These are phyloP conservation scores for Eimeria brunetti DNA, from an alignment of 169 alveolate species.

Conservation along the genomic window DNA sequence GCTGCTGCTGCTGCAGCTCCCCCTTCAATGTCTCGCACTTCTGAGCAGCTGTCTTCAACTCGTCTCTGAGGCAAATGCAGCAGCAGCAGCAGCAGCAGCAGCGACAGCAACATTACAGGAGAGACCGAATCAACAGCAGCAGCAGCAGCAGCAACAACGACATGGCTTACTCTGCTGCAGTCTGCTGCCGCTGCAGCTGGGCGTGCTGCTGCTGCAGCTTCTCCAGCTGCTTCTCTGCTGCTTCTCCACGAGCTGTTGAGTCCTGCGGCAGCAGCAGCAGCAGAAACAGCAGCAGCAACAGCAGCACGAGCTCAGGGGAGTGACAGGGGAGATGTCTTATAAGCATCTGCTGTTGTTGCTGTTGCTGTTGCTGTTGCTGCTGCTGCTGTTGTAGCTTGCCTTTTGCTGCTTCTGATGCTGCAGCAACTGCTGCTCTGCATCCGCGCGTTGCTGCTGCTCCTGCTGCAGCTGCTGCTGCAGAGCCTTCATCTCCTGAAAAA, in stretches of 20 bases:
- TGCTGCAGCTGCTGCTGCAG: constrained; percentile 70
- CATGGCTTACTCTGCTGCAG: background rate
- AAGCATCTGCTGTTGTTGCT: background rate
- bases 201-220: constrained; percentile 42
- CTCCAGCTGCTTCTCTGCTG: constrained; percentile 18
- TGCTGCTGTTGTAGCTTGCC: constrained; percentile 19
- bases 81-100: constrained; percentile 28
- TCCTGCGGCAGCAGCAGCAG: constrained; percentile 56
- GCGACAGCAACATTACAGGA: background rate
- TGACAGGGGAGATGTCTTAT: background rate
- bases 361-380: background rate
- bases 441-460: constrained; percentile 41
- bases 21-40: background rate
- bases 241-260: background rate
- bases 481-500: background rate
- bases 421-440: background rate
- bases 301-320: background rate
- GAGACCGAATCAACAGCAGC: background rate
- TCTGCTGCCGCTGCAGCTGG: constrained; percentile 29
- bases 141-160: constrained; percentile 25
- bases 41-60: background rate
- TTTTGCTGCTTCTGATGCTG: constrained; percentile 26
- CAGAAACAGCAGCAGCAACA: constrained; percentile 12
- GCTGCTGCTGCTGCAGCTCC: constrained; percentile 59
- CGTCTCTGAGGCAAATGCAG: constrained; percentile 31